These are phyloP conservation scores for Mycena crocata DNA, from an alignment of 768 basidiomycete species.

Conservation along the genomic window DNA sequence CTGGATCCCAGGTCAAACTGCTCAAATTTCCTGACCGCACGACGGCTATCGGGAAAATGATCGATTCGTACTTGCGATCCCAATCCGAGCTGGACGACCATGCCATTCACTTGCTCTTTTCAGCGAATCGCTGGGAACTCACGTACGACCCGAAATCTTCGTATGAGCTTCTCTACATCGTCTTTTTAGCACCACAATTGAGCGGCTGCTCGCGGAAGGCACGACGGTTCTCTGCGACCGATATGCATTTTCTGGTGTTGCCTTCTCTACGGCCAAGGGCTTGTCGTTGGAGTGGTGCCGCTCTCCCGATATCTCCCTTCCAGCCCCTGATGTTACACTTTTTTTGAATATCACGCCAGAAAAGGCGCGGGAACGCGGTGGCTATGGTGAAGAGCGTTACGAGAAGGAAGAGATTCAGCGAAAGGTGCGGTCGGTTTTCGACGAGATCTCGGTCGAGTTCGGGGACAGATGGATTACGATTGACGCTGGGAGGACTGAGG, in stretches of 20 bases:
- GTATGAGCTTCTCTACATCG: not conserved
- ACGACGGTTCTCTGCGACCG: conserved; percentile 89
- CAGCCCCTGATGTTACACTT: conserved; percentile 87
- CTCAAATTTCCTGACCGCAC: conserved; percentile 96
- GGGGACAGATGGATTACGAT: conserved; percentile 16
- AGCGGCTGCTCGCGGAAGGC: conserved; percentile 66
- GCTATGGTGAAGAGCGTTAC: conserved; percentile 90
- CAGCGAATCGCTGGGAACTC: conserved; percentile 97
- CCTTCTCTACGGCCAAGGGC: conserved; percentile 80
- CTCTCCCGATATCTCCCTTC: conserved; percentile 87
- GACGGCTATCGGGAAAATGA: conserved; percentile 91
- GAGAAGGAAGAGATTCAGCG: conserved; percentile 83
- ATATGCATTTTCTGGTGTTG: conserved; percentile 96
- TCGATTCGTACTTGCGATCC: conserved; percentile 90
- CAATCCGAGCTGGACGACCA: conserved; percentile 90
- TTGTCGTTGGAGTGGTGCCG: conserved; percentile 88
- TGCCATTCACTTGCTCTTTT: conserved; percentile 93
- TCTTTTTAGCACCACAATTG: conserved; percentile 66
- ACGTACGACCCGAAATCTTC: conserved; percentile 62
- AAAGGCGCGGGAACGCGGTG: conserved; percentile 73
- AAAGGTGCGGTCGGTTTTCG: conserved; percentile 22
- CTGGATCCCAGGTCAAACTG: conserved; percentile 61
- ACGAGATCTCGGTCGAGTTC: conserved; percentile 21
- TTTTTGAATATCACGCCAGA: conserved; percentile 88
- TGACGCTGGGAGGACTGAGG: conserved; percentile 19